Percentiles rank a stretch among this genome's conserved stretches.
These are phyloP conservation scores for Porcisia deanei DNA, from an alignment of 208 protist species.

Conservation along the genomic window DNA sequence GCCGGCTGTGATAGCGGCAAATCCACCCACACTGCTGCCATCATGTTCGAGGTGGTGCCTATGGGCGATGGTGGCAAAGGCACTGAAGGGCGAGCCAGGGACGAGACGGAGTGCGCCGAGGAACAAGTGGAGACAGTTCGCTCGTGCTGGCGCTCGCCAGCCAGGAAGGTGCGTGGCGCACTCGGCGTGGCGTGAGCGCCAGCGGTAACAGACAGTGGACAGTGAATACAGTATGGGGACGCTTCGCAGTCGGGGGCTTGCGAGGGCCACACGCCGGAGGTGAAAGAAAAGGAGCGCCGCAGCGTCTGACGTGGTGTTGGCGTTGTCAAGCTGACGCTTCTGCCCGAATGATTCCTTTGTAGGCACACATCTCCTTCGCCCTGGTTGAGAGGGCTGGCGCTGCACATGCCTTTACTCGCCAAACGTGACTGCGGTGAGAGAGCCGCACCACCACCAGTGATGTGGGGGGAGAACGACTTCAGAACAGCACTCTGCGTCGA, in stretches of 20 bases:
- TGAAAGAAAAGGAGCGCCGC: constrained; percentile 33
- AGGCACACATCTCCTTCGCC: neutral
- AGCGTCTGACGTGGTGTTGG: neutral
- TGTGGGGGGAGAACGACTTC: neutral
- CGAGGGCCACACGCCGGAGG: constrained; percentile 10
- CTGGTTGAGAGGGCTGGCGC: neutral
- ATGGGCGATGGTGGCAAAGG: constrained; percentile 35
- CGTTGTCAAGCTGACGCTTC: neutral
- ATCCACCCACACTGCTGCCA: constrained; percentile 55
- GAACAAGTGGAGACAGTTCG: constrained; percentile 33
- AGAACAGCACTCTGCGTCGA: constrained; percentile 13
- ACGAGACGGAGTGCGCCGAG: constrained; percentile 29
- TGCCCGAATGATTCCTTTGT: neutral
- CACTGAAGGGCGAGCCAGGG: constrained; percentile 25
- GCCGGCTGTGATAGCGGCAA: constrained; percentile 24
- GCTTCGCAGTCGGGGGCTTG: neutral
- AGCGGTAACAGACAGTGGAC: neutral
- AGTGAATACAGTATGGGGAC: constrained; percentile 3
- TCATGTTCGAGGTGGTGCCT: constrained; percentile 22
- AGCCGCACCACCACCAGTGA: neutral
- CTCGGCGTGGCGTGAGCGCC: neutral
- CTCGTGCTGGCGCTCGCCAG: constrained; percentile 17
- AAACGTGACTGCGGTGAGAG: neutral
- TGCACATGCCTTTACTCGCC: constrained; percentile 6
- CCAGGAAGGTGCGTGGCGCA: neutral